phyloP scores from a whole-genome alignment of 768 basidiomycete genomes.

The Boletus rubroflammeus region DNA sequence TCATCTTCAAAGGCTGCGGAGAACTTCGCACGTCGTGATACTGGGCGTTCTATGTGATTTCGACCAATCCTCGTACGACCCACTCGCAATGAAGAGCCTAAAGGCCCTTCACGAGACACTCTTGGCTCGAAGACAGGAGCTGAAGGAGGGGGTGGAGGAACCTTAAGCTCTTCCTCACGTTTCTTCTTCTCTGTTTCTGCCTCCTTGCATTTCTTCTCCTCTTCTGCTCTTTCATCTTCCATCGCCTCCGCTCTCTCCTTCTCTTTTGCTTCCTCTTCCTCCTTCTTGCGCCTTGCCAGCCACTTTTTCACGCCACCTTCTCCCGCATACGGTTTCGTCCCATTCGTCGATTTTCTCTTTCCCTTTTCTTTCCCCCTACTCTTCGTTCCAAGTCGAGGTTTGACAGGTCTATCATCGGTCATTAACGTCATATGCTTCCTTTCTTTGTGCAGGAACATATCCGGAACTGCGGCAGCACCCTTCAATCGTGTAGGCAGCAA shows the following conservation, averaged over 20 bases:
- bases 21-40: slow-evolving; percentile 50
- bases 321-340: slow-evolving; percentile 75
- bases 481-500: slow-evolving; percentile 59
- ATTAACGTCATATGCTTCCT: slow-evolving; percentile 48
- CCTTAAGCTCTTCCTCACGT: slow-evolving; percentile 15
- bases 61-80: slow-evolving; percentile 56
- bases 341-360: slow-evolving; percentile 42
- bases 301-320: slow-evolving; percentile 77
- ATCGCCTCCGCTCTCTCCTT: slow-evolving; percentile 33
- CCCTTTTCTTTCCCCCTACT: slow-evolving; percentile 33
- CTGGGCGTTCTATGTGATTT: slow-evolving; percentile 59
- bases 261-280: slow-evolving; percentile 47
- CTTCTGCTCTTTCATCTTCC: slow-evolving; percentile 33
- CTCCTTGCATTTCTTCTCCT: slow-evolving; percentile 22
- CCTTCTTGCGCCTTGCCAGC: slow-evolving; percentile 57
- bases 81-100: slow-evolving; percentile 57
- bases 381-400: slow-evolving; percentile 46
- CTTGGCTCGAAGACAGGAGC: slow-evolving; percentile 22
- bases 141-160: slow-evolving; percentile 14
- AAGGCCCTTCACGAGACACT: slow-evolving; percentile 16
- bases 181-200: slow-evolving; percentile 17
- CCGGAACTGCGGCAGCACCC: slow-evolving; percentile 45
- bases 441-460: slow-evolving; percentile 59
- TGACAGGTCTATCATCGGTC: slow-evolving; percentile 52
- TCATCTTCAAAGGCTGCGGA: slow-evolving; percentile 62